Conservation (phyloP, 2,329 filamentous ascomycete species). For the Pseudogymnoascus sp. region DNA sequence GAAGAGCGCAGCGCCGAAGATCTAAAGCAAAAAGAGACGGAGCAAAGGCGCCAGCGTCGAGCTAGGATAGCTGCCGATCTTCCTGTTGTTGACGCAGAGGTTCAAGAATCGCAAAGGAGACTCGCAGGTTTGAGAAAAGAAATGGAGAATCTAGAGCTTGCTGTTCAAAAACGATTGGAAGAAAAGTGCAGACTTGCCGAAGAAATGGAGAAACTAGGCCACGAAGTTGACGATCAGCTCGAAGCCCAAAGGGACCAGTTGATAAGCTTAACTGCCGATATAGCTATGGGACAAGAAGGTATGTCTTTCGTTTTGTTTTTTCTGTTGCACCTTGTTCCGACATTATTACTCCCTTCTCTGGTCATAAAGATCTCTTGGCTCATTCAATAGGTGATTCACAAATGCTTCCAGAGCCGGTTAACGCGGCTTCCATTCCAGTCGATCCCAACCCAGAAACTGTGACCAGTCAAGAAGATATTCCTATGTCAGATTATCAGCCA, state of each 20-base stretch:
- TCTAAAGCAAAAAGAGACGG: constrained; percentile 18
- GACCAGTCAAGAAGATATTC: neutral
- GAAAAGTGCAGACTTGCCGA: constrained; percentile 27
- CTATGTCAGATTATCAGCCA: neutral
- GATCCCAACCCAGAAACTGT: neutral
- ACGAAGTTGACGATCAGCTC: constrained; percentile 28
- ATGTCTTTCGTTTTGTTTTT: neutral
- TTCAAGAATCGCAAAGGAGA: constrained; percentile 21
- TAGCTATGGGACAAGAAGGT: constrained; percentile 15
- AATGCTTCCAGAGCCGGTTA: neutral
- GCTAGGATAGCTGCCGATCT: constrained; percentile 26
- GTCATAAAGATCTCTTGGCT: constrained; percentile 12
- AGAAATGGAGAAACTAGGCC: constrained; percentile 26
- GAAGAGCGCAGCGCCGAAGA: constrained; percentile 20
- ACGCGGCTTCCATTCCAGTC: neutral
- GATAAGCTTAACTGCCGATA: constrained; percentile 21
- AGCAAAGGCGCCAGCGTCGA: constrained; percentile 25
- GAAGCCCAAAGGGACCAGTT: constrained; percentile 28
- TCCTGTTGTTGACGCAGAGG: constrained; percentile 27
- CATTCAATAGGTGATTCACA: constrained; percentile 16
- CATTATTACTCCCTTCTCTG: neutral
- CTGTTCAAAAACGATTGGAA: constrained; percentile 23
- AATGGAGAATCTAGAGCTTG: constrained; percentile 26
- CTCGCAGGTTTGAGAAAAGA: constrained; percentile 25
- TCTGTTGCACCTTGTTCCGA: neutral